A percentile compares a stretch with the other conserved stretches of the same genome.
Evolutionary conservation across 2,329 filamentous ascomycete genomes (phyloP).

Genomic region (Fusarium dimerum): DNA sequence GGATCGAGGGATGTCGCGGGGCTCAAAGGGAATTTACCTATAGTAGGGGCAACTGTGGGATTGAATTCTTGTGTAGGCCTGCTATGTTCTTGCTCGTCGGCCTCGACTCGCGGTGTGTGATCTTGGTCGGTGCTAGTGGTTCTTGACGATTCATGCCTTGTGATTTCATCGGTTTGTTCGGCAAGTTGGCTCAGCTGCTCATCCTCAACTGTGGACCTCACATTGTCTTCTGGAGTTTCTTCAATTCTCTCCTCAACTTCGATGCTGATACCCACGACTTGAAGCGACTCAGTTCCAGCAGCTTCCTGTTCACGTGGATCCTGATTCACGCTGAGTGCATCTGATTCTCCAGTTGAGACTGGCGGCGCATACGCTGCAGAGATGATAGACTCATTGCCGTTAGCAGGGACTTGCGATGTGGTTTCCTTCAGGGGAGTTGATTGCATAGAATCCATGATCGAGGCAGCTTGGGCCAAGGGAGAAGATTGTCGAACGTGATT

Average conservation of each 20-base stretch:
- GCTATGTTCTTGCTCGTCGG: not conserved
- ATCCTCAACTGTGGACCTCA: not conserved
- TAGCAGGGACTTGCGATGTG: not conserved
- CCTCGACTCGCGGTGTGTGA: not conserved
- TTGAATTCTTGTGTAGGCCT: no score
- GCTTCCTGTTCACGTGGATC: no score
- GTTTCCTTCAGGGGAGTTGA: not conserved
- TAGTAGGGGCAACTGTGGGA: not conserved
- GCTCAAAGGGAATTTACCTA: not conserved
- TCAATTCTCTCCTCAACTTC: not conserved
- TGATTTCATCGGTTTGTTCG: not conserved
- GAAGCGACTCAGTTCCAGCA: no score
- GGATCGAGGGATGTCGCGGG: not conserved
- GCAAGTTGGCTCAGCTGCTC: not conserved
- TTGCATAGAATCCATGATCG: not conserved
- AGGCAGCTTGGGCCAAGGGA: conserved; percentile 5
- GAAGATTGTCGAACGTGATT: conserved; percentile 5
- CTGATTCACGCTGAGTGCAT: not conserved
- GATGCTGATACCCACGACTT: not conserved
- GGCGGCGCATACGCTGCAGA: not conserved
- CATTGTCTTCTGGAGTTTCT: not conserved
- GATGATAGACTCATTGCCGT: not conserved
- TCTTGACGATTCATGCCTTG: not conserved
- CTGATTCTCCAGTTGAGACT: not conserved
- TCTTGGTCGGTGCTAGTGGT: not conserved